A percentile compares a stretch with the other conserved stretches of the same genome.
These are phyloP conservation scores for Candida sojae DNA, from an alignment of 1,139 yeast genomes.

Conservation along the genomic window DNA sequence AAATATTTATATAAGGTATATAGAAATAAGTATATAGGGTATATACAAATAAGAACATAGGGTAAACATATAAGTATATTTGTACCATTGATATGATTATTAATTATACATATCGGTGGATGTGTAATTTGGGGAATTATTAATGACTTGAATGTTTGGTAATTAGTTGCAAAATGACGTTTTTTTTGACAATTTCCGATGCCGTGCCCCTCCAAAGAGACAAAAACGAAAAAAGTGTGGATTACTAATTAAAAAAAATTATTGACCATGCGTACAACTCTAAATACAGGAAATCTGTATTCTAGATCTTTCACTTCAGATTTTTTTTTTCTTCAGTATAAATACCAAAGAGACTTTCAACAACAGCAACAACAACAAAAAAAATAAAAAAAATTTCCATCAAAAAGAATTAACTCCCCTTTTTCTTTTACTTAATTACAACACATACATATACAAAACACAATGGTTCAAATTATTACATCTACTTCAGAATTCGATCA, in stretches of 20 bases:
- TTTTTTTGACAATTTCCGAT: too few relatives aligned
- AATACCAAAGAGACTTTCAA: not conserved
- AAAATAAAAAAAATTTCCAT: not conserved
- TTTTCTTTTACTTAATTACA: not conserved
- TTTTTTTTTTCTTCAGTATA: not conserved
- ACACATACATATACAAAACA: slow-evolving; percentile 11
- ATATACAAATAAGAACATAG: too few relatives aligned
- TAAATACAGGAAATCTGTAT: not conserved
- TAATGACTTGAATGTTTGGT: too few relatives aligned
- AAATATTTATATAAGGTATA: too few relatives aligned
- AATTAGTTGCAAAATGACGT: too few relatives aligned
- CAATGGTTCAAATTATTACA: slow-evolving; percentile 43
- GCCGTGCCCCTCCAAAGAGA: not conserved
- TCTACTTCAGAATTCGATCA: slow-evolving; percentile 56
- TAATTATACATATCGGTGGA: too few relatives aligned
- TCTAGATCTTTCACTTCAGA: not conserved
- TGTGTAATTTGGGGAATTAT: too few relatives aligned
- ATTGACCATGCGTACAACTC: not conserved
- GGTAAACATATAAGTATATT: too few relatives aligned
- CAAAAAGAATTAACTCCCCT: not conserved
- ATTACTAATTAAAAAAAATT: not conserved
- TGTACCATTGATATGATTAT: not conserved
- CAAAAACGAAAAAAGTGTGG: not conserved
- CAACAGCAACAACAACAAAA: not conserved
- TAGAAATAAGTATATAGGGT: too few relatives aligned